Evolutionary conservation across 192 early-diverging fungal species (phyloP).

Genomic region (Backusella mclennaniae): DNA sequence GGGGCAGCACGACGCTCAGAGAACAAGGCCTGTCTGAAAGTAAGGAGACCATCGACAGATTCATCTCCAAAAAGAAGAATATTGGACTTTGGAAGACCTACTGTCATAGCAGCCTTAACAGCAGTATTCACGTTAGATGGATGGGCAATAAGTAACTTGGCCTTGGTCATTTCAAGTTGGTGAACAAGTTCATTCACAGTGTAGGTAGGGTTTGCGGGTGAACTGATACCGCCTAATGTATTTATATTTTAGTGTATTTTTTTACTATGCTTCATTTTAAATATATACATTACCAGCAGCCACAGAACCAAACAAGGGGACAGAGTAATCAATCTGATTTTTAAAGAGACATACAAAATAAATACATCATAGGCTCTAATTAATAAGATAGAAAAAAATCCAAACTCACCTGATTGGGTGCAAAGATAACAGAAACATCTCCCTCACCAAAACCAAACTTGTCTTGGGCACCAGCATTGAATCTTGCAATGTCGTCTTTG

Average conservation of each 20-base stretch:
- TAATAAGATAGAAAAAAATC: neutral
- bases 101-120: conserved; percentile 37
- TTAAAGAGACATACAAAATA: neutral
- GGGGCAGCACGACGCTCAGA: conserved; percentile 12
- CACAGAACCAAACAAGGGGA: conserved; percentile 30
- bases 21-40: neutral
- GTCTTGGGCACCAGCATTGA: conserved; percentile 50
- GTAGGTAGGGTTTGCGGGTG: conserved; percentile 79
- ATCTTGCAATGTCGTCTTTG: conserved; percentile 38
- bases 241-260: neutral
- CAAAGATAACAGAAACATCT: conserved; percentile 60
- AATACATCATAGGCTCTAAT: neutral
- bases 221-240: conserved; percentile 54
- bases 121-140: conserved; percentile 32
- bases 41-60: conserved; percentile 16
- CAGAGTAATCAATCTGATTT: conserved; percentile 32
- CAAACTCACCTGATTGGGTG: conserved; percentile 29
- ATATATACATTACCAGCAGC: conserved; percentile 30
- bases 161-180: conserved; percentile 68
- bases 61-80: conserved; percentile 41
- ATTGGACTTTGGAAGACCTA: conserved; percentile 27
- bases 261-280: neutral
- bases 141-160: conserved; percentile 61
- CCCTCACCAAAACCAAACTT: conserved; percentile 58
- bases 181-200: conserved; percentile 69